Evolutionary conservation across 1,139 yeast species (phyloP).

Genomic region (Blastobotrys aristatus): DNA sequence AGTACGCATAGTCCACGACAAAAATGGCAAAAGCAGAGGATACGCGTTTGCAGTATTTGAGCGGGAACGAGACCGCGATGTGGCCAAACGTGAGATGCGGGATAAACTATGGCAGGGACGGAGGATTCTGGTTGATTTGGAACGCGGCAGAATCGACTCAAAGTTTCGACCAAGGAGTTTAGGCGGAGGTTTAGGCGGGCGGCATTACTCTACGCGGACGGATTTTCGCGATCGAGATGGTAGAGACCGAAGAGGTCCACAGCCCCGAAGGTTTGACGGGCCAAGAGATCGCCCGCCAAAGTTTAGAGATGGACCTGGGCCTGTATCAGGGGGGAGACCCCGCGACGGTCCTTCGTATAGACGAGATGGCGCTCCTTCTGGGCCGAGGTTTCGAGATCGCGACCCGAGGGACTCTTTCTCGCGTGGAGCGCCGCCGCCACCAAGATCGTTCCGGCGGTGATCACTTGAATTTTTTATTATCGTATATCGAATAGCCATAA

Average conservation of each 20-base stretch:
- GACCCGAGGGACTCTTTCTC: too few relatives aligned
- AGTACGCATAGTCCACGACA: conserved; percentile 62
- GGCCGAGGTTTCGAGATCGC: too few relatives aligned
- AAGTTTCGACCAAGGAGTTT: conserved; percentile 77
- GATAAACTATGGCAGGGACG: conserved; percentile 45
- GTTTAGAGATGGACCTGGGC: not conserved
- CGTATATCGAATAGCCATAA: too few relatives aligned
- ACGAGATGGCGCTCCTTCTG: too few relatives aligned
- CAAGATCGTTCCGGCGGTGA: too few relatives aligned
- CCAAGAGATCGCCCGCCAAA: not conserved
- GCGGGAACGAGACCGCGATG: conserved; percentile 50
- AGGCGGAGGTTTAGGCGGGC: conserved; percentile 72
- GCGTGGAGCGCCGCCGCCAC: too few relatives aligned
- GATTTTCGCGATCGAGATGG: conserved; percentile 11
- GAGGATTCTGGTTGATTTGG: conserved; percentile 69
- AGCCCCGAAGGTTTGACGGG: not conserved
- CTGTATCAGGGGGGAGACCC: not conserved
- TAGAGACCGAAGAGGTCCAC: not conserved
- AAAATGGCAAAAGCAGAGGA: conserved; percentile 58
- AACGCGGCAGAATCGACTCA: conserved; percentile 69
- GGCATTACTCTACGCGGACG: conserved; percentile 40
- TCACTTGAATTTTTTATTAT: too few relatives aligned
- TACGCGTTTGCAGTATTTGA: conserved; percentile 81
- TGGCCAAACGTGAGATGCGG: conserved; percentile 57
- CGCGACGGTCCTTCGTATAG: too few relatives aligned